Evolutionary conservation across 305 asterid species (phyloP).

Genomic region (Fraxinus floribunda): DNA sequence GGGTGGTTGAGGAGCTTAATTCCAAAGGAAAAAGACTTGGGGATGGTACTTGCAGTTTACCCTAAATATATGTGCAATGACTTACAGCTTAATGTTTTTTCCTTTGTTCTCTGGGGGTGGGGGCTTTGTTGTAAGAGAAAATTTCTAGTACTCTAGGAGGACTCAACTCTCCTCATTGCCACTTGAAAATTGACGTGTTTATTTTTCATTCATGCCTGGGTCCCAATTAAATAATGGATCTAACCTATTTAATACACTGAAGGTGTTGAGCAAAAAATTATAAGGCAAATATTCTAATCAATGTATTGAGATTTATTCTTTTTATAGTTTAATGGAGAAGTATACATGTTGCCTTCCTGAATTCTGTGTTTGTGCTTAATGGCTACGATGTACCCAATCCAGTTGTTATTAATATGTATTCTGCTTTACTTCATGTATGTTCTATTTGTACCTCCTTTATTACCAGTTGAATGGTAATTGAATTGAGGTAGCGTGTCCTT

Average conservation of each 20-base stretch:
- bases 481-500: conserved; percentile 1
- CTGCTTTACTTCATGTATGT: conserved; percentile 2
- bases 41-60: not conserved
- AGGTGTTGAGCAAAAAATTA: not conserved
- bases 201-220: not conserved
- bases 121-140: not conserved
- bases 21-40: not conserved
- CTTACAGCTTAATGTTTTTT: not conserved
- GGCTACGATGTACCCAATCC: not conserved
- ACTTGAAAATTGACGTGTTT: not conserved
- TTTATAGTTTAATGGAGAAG: not conserved
- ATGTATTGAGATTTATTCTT: not conserved
- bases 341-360: not conserved
- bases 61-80: not conserved
- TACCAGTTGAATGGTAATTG: not conserved
- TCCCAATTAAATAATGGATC: not conserved
- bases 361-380: not conserved
- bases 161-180: not conserved
- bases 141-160: not conserved
- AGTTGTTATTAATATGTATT: not conserved
- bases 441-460: not conserved
- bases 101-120: not conserved
- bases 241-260: not conserved
- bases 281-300: not conserved
- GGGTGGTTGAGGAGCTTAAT: not conserved